These are phyloP conservation scores for Xylariaceae sp. DNA, from an alignment of 2,329 filamentous ascomycete species.

Conservation along the genomic window DNA sequence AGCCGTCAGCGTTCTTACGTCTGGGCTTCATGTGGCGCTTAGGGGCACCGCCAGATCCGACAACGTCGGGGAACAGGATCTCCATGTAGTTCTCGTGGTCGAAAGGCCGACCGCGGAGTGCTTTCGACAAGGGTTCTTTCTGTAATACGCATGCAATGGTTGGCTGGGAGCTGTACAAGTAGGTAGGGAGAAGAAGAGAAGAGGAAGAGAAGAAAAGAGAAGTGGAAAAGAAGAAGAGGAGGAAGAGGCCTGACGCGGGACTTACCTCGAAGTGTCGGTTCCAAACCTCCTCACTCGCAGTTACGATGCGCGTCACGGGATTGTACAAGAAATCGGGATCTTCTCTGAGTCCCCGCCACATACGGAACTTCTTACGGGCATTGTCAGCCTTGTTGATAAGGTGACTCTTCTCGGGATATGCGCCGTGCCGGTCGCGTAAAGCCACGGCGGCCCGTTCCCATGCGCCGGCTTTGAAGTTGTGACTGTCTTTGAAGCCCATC, in stretches of 20 bases:
- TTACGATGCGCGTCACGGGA: conserved; percentile 45
- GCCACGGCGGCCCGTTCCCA: conserved; percentile 54
- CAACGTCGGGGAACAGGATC: conserved; percentile 54
- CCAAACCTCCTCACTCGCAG: conserved; percentile 54
- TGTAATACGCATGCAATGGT: conserved; percentile 24
- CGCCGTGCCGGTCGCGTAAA: conserved; percentile 50
- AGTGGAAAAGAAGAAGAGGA: background rate
- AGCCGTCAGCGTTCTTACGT: conserved; percentile 43
- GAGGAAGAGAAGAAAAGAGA: background rate
- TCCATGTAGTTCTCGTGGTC: conserved; percentile 59
- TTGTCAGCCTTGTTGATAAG: conserved; percentile 62
- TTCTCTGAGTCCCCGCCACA: conserved; percentile 55
- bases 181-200: background rate
- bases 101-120: conserved; percentile 52
- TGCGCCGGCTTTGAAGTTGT: conserved; percentile 57
- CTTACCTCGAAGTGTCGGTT: conserved; percentile 52
- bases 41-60: conserved; percentile 54
- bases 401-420: conserved; percentile 55
- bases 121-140: conserved; percentile 54
- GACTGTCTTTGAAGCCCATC: conserved; percentile 50
- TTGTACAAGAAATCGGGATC: conserved; percentile 54
- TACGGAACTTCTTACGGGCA: conserved; percentile 56
- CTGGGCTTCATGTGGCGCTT: conserved; percentile 55
- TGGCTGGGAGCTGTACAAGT: conserved; percentile 1
- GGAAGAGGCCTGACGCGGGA: conserved; percentile 1